A percentile compares a stretch with the other conserved stretches of the same genome.
phyloP scores from a whole-genome alignment of 345 rosid genomes.

The Leavenworthia alabamica region DNA sequence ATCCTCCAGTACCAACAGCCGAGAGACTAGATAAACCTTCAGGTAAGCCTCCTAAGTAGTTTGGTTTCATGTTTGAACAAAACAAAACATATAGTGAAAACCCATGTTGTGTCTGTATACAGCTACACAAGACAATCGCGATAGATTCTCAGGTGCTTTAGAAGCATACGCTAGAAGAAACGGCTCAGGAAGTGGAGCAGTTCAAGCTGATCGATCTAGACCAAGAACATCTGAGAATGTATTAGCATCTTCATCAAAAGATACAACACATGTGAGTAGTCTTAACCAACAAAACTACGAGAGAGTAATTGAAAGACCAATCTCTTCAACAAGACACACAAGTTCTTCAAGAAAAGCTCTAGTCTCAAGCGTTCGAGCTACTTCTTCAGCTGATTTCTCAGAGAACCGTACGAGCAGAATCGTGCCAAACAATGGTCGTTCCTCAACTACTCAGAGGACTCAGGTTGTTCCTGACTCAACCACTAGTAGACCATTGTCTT shows the following conservation, averaged over 20 bases:
- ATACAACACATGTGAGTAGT: slow-evolving; percentile 40
- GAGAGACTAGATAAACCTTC: slow-evolving; percentile 64
- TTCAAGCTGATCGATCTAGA: slow-evolving; percentile 45
- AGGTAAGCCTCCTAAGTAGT: slow-evolving; percentile 58
- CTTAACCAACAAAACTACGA: slow-evolving; percentile 53
- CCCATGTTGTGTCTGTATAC: background rate
- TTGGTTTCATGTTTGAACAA: background rate
- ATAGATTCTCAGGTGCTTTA: slow-evolving; percentile 63
- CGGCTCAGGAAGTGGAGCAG: slow-evolving; percentile 42
- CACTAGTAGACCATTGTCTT: slow-evolving; percentile 37
- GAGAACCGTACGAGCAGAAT: slow-evolving; percentile 65
- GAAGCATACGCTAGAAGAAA: slow-evolving; percentile 73
- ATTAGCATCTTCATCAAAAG: slow-evolving; percentile 48
- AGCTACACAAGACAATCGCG: slow-evolving; percentile 61
- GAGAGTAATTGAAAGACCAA: slow-evolving; percentile 40
- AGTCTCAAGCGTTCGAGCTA: slow-evolving; percentile 50
- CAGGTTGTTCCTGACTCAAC: slow-evolving; percentile 64
- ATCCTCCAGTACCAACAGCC: slow-evolving; percentile 52
- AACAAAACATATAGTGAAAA: background rate
- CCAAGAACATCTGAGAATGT: slow-evolving; percentile 54
- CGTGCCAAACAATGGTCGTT: slow-evolving; percentile 53
- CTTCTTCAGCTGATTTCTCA: slow-evolving; percentile 75
- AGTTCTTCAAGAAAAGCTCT: slow-evolving; percentile 73
- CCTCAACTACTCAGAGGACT: slow-evolving; percentile 58
- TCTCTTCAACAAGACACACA: slow-evolving; percentile 60